Percentiles rank a stretch among this genome's conserved stretches.
These are phyloP conservation scores for Gilbertella persicaria DNA, from an alignment of 371 early-diverging fungal species.

Conservation along the genomic window DNA sequence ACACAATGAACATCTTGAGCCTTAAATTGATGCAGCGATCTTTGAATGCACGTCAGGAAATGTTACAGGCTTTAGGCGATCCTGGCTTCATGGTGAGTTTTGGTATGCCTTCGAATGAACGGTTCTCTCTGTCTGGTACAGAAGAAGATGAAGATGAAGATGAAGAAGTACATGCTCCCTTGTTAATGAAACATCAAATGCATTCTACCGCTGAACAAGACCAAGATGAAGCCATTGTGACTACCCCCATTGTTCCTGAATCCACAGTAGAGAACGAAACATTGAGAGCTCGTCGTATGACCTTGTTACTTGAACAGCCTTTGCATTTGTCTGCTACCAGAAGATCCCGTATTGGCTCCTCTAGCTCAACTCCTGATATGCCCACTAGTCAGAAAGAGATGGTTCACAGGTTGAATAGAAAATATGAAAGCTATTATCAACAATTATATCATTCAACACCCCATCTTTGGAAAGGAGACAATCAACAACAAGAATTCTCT, in stretches of 20 bases:
- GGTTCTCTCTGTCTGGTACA: constrained; percentile 15
- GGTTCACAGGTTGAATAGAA: not conserved
- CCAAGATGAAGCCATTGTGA: constrained; percentile 7
- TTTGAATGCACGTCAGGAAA: constrained; percentile 36
- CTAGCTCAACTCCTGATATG: constrained; percentile 13
- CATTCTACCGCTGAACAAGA: not conserved
- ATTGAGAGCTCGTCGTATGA: not conserved
- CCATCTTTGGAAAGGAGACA: constrained; percentile 17
- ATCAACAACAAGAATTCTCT: not conserved
- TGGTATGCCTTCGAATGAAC: constrained; percentile 1
- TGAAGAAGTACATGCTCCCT: constrained; percentile 18
- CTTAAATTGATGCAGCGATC: constrained; percentile 39
- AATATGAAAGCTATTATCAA: constrained; percentile 16
- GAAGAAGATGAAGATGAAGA: constrained; percentile 14
- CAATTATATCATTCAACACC: constrained; percentile 3
- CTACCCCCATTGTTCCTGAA: not conserved
- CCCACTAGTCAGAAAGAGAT: not conserved
- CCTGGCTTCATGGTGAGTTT: constrained; percentile 21
- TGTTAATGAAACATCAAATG: constrained; percentile 19
- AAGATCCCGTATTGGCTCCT: constrained; percentile 4
- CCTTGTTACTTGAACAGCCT: not conserved
- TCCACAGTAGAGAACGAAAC: not conserved
- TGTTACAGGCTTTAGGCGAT: constrained; percentile 28
- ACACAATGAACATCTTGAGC: constrained; percentile 41
- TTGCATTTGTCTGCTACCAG: not conserved